Evolutionary conservation across 2,329 filamentous ascomycete species (phyloP).

Genomic region (Lachnellula subtilissima): DNA sequence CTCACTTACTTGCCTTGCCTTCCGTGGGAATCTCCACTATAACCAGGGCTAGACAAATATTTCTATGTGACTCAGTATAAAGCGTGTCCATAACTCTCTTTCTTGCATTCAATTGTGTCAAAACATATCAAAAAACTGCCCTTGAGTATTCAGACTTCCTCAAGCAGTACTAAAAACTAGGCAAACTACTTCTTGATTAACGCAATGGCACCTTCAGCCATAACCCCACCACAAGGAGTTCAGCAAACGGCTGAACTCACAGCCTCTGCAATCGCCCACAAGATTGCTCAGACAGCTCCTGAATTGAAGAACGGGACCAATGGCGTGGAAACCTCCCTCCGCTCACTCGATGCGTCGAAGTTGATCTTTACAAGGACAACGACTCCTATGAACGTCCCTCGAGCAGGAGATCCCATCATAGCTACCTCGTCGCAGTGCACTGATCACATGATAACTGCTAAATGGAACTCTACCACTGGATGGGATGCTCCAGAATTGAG

Average conservation of each 20-base stretch:
- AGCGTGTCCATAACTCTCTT: not conserved
- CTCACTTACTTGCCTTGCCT: not conserved
- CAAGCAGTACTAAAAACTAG: not conserved
- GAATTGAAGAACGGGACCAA: slow-evolving; percentile 37
- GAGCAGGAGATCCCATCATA: slow-evolving; percentile 38
- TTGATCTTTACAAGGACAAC: slow-evolving; percentile 51
- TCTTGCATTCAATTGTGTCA: not conserved
- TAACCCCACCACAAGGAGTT: slow-evolving; percentile 34
- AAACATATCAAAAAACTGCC: not conserved
- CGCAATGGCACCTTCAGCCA: slow-evolving; percentile 45
- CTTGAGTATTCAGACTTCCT: not conserved
- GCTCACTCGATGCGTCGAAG: slow-evolving; percentile 54
- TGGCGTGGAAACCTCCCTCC: slow-evolving; percentile 55
- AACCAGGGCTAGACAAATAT: not conserved
- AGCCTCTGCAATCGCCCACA: slow-evolving; percentile 47
- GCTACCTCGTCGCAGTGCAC: slow-evolving; percentile 40
- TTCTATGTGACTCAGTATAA: not conserved
- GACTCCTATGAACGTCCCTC: slow-evolving; percentile 48
- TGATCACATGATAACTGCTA: slow-evolving; percentile 81
- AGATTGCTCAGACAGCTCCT: slow-evolving; percentile 38
- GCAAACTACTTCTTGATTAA: not conserved
- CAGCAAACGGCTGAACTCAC: slow-evolving; percentile 49
- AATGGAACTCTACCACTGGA: slow-evolving; percentile 60
- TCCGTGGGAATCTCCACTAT: not conserved
- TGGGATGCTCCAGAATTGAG: slow-evolving; percentile 72